Evolutionary conservation across 1,284 basidiomycete genomes (phyloP).

Genomic region (Meira miltonrushii): DNA sequence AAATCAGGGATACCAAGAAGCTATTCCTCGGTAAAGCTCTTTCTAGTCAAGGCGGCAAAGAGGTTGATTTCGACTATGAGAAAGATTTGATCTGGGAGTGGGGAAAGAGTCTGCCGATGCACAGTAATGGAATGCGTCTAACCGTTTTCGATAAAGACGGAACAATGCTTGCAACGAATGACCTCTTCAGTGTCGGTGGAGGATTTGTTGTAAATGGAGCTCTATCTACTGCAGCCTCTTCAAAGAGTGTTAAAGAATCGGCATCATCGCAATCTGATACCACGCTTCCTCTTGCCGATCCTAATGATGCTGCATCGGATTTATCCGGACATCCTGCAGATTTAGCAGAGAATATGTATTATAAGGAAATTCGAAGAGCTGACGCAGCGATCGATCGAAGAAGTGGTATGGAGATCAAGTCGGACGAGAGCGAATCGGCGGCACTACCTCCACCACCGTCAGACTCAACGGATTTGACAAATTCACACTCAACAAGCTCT

Average conservation of each 20-base stretch:
- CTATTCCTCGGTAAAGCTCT: constrained; percentile 61
- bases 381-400: constrained; percentile 69
- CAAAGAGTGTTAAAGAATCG: not conserved
- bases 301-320: constrained; percentile 55
- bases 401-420: constrained; percentile 32
- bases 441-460: not conserved
- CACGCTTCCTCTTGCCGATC: not conserved
- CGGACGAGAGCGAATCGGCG: not conserved
- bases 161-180: constrained; percentile 83
- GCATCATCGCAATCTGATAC: constrained; percentile 10
- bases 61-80: constrained; percentile 15
- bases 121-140: constrained; percentile 73
- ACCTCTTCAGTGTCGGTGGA: constrained; percentile 65
- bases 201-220: constrained; percentile 49
- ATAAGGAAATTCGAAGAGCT: constrained; percentile 84
- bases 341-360: constrained; percentile 83
- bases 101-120: constrained; percentile 58
- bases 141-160: constrained; percentile 75
- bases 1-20: constrained; percentile 64
- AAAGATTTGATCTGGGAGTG: constrained; percentile 63
- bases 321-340: constrained; percentile 56
- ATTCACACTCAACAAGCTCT: not conserved
- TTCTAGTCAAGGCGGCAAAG: not conserved
- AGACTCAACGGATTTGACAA: not conserved
- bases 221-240: constrained; percentile 26